Conservation (phyloP, 768 basidiomycete species). For the Coprinopsis marcescibilis region DNA sequence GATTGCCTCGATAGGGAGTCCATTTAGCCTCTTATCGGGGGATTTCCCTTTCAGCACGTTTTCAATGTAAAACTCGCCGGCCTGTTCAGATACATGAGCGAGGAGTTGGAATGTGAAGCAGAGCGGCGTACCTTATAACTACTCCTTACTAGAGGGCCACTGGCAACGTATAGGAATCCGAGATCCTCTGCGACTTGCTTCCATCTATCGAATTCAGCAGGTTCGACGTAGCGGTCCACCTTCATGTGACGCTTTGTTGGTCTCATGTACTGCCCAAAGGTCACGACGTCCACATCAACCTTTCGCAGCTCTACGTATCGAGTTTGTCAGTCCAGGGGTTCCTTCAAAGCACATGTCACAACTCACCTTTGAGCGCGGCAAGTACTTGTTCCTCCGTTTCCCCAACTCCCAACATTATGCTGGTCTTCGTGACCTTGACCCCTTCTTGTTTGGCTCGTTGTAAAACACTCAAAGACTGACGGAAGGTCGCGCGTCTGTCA, state of each 20-base stretch:
- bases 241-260: constrained; percentile 99
- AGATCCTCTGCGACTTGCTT: constrained; percentile 84
- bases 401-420: constrained; percentile 97
- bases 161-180: constrained; percentile 96
- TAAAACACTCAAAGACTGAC: constrained; percentile 76
- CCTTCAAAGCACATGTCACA: not conserved
- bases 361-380: constrained; percentile 74
- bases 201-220: constrained; percentile 90
- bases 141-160: constrained; percentile 91
- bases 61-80: constrained; percentile 94
- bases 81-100: constrained; percentile 40
- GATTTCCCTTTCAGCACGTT: constrained; percentile 72
- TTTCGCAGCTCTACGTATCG: constrained; percentile 68
- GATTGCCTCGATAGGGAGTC: constrained; percentile 16
- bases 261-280: constrained; percentile 99
- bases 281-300: constrained; percentile 91
- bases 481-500: constrained; percentile 88
- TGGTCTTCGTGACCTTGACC: constrained; percentile 91
- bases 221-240: constrained; percentile 93
- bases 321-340: constrained; percentile 6
- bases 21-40: constrained; percentile 33
- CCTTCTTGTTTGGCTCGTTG: constrained; percentile 80
- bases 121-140: constrained; percentile 80
- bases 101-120: not conserved
- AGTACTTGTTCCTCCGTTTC: constrained; percentile 80